Base-by-base conservation (phyloP, 331 rosid genomes). In the Pyracantha coccinea region DNA sequence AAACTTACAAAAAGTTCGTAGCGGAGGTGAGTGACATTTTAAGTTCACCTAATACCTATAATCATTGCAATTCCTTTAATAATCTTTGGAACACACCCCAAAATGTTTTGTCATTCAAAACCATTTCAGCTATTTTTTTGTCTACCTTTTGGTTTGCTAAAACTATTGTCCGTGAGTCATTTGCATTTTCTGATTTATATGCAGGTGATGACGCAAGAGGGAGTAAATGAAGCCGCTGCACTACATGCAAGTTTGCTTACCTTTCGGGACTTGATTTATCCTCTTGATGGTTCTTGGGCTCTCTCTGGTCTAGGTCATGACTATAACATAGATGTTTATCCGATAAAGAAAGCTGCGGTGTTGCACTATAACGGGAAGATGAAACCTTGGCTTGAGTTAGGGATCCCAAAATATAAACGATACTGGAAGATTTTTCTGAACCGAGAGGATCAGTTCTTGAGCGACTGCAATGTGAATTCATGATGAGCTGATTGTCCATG, bases 341-440 rank as follows among this genome's bases (percentile, higher is more conserved):
- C 82, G 67, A 54, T 88, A 10, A 74, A 60, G 74, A 81, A 81
- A 54, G 88, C 86, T 66, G 96, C 84, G 1, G 89, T 90, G 35
- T 79, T 94, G 88, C 99, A 94, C 85, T 94, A 90, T 65, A 94
- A 94, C 38, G 99, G 99, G 61, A 86, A 94, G 76, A 91, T 93
- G 96, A 93, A 93, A 78, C 98, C 98, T 50, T 93, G 98, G 98
- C 95, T 93, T 66, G 99, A 94, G 79, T 81, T 94, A 88, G 99
- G 99, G 74, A 94, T 94, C 77, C 92, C 96, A 19, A 84, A 87
- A 71, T 94, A 91, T 75, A 91, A 77, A 69, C 77, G 77, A 81
- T 82, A 83, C 75, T 94, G 99, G 99, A 94, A 83, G 91, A 88
- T 77, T 80, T 94, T 76, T 88, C 57, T 90, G 82, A 90, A 82